Conservation (phyloP, 768 basidiomycete species). For the Suillus sp. region DNA sequence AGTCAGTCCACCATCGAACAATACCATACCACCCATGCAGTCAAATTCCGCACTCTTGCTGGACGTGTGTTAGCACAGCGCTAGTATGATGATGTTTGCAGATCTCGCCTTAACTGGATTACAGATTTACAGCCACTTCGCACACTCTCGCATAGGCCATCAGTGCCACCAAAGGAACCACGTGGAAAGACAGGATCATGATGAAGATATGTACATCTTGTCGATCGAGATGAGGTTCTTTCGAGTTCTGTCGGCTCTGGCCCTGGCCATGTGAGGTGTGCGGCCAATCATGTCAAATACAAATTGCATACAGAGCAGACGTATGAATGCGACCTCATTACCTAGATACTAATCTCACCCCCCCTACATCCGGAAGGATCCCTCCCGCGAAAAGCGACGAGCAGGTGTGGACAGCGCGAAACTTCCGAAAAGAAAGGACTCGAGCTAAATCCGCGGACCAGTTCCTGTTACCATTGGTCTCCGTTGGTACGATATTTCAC, state of each 20-base stretch:
- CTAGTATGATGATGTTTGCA: neutral
- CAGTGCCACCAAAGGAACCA: conserved; percentile 1
- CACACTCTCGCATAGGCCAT: neutral
- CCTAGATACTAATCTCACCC: neutral
- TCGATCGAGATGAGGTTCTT: neutral
- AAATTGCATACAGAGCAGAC: neutral
- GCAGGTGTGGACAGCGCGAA: neutral
- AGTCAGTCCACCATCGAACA: neutral
- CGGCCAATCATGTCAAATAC: neutral
- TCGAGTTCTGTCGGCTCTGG: neutral
- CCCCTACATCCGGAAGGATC: neutral
- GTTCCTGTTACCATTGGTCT: neutral
- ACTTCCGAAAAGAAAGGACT: neutral
- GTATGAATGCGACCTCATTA: neutral
- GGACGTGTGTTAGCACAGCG: neutral
- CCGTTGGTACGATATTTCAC: neutral
- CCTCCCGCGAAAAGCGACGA: neutral
- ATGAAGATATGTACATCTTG: neutral
- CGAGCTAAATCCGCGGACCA: neutral
- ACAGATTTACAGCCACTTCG: neutral
- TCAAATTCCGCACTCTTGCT: neutral
- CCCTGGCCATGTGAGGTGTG: neutral
- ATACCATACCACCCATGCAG: neutral
- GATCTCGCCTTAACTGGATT: neutral
- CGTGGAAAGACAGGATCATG: neutral